These are phyloP conservation scores for Hevea brasiliensis DNA, from an alignment of 345 rosid genomes.

Conservation along the genomic window DNA sequence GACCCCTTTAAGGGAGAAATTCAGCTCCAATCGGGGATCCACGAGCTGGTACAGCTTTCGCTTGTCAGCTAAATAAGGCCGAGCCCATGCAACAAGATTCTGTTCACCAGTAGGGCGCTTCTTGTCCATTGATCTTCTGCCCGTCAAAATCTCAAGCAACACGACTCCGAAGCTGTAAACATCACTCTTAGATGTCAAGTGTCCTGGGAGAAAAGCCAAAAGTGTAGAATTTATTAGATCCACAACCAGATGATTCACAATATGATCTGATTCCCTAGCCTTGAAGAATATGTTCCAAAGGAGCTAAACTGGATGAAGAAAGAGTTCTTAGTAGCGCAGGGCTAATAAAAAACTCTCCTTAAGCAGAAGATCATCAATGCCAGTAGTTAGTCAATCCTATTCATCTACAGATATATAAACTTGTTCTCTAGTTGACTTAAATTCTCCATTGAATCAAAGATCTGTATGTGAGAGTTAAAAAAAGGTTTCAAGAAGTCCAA, in stretches of 20 bases:
- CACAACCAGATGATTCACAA: background rate
- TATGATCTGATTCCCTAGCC: no score
- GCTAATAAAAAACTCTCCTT: no score
- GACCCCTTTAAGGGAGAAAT: slow-evolving; percentile 32
- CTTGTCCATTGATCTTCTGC: slow-evolving; percentile 41
- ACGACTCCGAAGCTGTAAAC: slow-evolving; percentile 39
- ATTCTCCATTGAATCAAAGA: no score
- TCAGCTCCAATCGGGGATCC: slow-evolving; percentile 34
- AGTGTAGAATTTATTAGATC: slow-evolving; percentile 5
- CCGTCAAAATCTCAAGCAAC: slow-evolving; percentile 33
- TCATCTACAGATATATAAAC: no score
- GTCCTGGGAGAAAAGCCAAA: slow-evolving; percentile 26
- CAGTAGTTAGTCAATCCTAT: no score
- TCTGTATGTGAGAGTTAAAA: background rate
- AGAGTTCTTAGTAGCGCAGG: no score
- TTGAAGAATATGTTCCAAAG: no score
- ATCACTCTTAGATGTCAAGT: slow-evolving; percentile 37
- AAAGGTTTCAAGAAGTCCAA: background rate
- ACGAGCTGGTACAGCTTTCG: slow-evolving; percentile 33
- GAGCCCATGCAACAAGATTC: slow-evolving; percentile 36
- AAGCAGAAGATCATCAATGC: no score
- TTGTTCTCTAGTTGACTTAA: no score
- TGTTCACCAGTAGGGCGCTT: slow-evolving; percentile 36
- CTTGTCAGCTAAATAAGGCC: slow-evolving; percentile 34
- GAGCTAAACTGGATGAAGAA: no score